Percentiles rank a stretch among this genome's conserved stretches.
Conservation (phyloP, 2,329 filamentous ascomycete species). For the Ciborinia camelliae region DNA sequence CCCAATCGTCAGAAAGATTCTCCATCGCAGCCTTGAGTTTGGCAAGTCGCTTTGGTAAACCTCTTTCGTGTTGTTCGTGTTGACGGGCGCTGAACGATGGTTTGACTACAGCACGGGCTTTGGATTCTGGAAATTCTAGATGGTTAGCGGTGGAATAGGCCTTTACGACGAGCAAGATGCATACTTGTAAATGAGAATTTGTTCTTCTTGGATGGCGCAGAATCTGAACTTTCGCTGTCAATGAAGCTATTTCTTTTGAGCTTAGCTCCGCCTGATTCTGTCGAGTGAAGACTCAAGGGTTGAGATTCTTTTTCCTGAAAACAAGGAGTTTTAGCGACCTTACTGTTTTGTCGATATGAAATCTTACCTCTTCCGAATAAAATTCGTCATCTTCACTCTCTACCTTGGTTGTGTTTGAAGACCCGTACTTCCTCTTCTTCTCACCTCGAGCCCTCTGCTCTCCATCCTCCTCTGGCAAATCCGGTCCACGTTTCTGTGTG, state of each 20-base stretch:
- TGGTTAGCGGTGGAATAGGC: neutral
- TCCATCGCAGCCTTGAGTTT: neutral
- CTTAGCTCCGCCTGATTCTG: accelerated
- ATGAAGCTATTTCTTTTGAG: neutral
- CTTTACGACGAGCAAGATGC: neutral
- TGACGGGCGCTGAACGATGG: neutral
- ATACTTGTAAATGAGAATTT: neutral
- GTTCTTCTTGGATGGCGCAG: neutral
- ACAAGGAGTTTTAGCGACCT: neutral
- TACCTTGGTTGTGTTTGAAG: neutral
- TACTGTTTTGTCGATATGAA: neutral
- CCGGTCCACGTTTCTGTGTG: neutral
- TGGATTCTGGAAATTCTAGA: neutral
- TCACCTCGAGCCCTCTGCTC: neutral
- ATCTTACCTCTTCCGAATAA: neutral
- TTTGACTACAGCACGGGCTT: neutral
- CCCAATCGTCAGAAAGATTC: neutral
- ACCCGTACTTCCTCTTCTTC: neutral
- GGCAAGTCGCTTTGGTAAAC: neutral
- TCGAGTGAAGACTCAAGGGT: neutral
- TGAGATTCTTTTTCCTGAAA: neutral
- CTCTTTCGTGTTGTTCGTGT: neutral
- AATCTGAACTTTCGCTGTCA: no score
- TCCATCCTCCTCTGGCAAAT: neutral
- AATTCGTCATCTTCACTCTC: neutral